Base-by-base conservation (phyloP, 1,284 basidiomycete species). In the Sanghuangporus weigelae region DNA sequence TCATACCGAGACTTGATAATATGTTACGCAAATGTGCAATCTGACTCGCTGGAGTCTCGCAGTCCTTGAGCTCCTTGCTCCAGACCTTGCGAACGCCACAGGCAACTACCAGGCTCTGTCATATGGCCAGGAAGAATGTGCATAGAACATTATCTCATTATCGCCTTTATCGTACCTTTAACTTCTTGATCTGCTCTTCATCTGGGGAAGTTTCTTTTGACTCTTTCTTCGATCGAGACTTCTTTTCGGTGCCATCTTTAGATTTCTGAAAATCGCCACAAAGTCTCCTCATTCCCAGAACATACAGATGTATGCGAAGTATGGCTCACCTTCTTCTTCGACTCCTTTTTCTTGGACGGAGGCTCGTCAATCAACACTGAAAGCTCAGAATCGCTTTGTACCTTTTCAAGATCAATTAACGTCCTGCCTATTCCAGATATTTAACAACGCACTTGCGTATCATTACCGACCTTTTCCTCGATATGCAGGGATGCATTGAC, bases 21-120 rank as follows among this genome's bases (percentile, higher is more conserved):
- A 93, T 84, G 39, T 80, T 75, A 60, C 83, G 83, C 38, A 95
- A 77, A 53, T 83, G 84, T 51, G 77, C 74, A 49, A 92, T 87
- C 70, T 95, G 90, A 54, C 85, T 80, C 1, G 80, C 80, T 0
- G 85, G 78, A 5, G 77, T 80, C 31, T 84, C 80, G 57, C 83
- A 73, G 63, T 81, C 85, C 66, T 84, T 77, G 69, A 95, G 89
- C 67, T 93, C 85, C 71, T 86, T 92, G 16, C 80, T 83, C 93
- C 93, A 95, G 35, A 84, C 79, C 74, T 92, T 94, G 61, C 92
- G 84, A 5, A 91, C 80, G 4, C 93, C 93, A 68, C 93, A 95
- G 0, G 90, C 90, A 7, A 83, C 74, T 0, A 95, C 84, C 23
- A 92, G 78, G 26, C 83, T 77, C 89, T 90, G 51, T 16, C 21